A percentile compares a stretch with the other conserved stretches of the same genome.
These are phyloP conservation scores for Nitzschia sp. DNA, from an alignment of 108 stramenopile species.

Conservation along the genomic window DNA sequence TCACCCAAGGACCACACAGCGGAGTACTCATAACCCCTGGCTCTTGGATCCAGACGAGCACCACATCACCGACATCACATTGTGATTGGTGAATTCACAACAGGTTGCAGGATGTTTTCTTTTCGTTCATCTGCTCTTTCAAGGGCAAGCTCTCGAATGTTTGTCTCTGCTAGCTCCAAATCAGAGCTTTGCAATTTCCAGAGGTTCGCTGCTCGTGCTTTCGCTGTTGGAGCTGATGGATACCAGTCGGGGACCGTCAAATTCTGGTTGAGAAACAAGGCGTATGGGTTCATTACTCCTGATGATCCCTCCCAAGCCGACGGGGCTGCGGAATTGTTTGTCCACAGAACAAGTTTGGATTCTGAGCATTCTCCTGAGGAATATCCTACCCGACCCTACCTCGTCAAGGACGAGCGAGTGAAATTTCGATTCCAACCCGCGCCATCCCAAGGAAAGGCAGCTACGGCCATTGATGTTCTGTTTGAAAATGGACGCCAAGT, in stretches of 20 bases:
- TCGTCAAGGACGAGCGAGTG: conserved; percentile 24
- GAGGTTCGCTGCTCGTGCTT: not conserved
- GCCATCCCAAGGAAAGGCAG: not conserved
- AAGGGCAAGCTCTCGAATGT: too few relatives aligned
- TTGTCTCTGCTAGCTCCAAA: too few relatives aligned
- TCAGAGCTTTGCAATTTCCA: too few relatives aligned
- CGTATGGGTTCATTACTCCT: conserved; percentile 28
- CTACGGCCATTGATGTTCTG: conserved; percentile 12
- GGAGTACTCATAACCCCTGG: too few relatives aligned
- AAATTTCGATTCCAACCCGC: conserved; percentile 20
- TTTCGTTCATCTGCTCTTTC: too few relatives aligned
- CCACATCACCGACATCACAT: too few relatives aligned
- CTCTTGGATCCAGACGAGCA: too few relatives aligned
- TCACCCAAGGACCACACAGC: too few relatives aligned
- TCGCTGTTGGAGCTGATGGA: not conserved
- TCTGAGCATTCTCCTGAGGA: conserved; percentile 15
- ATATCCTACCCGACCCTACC: conserved; percentile 26
- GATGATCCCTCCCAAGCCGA: conserved; percentile 12
- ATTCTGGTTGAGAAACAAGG: conserved; percentile 30
- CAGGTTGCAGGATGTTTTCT: too few relatives aligned
- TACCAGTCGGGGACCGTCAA: conserved; percentile 18
- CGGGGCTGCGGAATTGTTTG: conserved; percentile 14
- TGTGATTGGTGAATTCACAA: too few relatives aligned
- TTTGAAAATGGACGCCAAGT: conserved; percentile 28
- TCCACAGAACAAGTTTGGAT: conserved; percentile 23